Conservation (phyloP, 257 asterid species). For the Agastache rugosa region DNA sequence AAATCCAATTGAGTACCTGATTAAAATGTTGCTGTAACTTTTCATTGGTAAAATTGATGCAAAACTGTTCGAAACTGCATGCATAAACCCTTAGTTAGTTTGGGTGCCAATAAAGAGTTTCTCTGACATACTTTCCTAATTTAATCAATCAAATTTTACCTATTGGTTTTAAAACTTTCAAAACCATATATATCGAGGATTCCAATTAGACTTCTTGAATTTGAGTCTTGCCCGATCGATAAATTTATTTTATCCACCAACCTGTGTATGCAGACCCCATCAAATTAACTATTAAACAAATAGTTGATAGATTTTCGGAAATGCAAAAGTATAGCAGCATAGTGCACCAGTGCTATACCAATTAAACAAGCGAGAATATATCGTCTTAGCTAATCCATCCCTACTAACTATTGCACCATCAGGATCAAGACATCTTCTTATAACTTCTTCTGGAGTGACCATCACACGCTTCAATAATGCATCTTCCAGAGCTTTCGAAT, state of each 20-base stretch:
- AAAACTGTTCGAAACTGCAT: conserved; percentile 86
- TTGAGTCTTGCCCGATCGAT: conserved; percentile 91
- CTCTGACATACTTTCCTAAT: conserved; percentile 23
- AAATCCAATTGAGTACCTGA: conserved; percentile 59
- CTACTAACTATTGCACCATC: conserved; percentile 80
- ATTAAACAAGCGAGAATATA: conserved; percentile 86
- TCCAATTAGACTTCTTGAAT: conserved; percentile 76
- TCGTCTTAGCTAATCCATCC: conserved; percentile 88
- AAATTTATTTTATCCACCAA: conserved; percentile 83
- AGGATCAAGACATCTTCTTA: conserved; percentile 93
- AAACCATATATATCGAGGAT: conserved; percentile 95
- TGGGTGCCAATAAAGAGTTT: conserved; percentile 14
- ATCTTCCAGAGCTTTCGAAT: conserved; percentile 70
- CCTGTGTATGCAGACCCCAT: conserved; percentile 54
- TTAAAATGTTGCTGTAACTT: conserved; percentile 97
- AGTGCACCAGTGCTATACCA: conserved; percentile 53
- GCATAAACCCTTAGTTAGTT: conserved; percentile 37
- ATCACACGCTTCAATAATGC: conserved; percentile 89
- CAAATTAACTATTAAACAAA: conserved; percentile 28
- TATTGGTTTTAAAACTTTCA: conserved; percentile 84
- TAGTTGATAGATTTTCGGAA: conserved; percentile 6
- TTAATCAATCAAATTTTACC: conserved; percentile 51
- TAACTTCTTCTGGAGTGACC: conserved; percentile 97
- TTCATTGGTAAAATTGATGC: conserved; percentile 92
- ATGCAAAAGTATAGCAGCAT: conserved; percentile 24